Base-by-base conservation (phyloP, 2,329 filamentous ascomycete genomes). In the Scopulariopsis brevicaulis region DNA sequence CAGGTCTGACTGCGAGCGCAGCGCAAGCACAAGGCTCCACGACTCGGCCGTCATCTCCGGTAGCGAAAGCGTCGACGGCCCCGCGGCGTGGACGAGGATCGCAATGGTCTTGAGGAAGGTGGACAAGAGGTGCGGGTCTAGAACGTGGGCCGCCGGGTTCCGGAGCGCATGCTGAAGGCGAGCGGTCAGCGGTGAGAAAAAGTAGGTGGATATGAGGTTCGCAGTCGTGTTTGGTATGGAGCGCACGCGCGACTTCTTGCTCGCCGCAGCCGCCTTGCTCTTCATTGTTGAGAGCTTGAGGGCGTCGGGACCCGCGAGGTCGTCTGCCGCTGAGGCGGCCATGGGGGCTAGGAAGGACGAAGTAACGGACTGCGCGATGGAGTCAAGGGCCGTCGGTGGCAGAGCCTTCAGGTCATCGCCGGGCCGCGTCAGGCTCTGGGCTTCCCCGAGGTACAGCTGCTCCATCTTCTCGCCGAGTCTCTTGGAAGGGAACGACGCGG, bases 241-340 rank as follows among this genome's bases (percentile, higher is more conserved):
- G 58, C 80, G 80, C 46, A 50, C 63, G 62, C 59, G 28, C 63
- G 69, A 1, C 64, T 60, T 57, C 62, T 69, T 43, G 67, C 65
- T 60, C 67, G 77, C 28, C 28, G 28, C 64, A 71, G 70, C 1
- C 67, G 70, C 58, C 77, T 77, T 54, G 76, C 78, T 78, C 59
- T 82, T 77, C 71, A 97, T 96, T 2, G 87, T 96, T 32, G 90
- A 85, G 24, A 97, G 82, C 73, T 97, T 97, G 53, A 99, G 82
- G 6, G 87, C 82, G 63, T 91, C 84, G 0, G 94, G 92, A 0
- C 93, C 91, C 0, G 87, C 86, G 7, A 84, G 77, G 24, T 85
- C 78, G 67, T 96, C 91, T 48, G 91, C 92, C 2, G 92, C 90
- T 59, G 84, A 77, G 43, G 89, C 85, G 1, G 93, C 91, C 32